Evolutionary conservation across 768 basidiomycete genomes (phyloP), one percentile per base, ranked within the genome.

Genomic region (Coprinopsis cinerea): DNA sequence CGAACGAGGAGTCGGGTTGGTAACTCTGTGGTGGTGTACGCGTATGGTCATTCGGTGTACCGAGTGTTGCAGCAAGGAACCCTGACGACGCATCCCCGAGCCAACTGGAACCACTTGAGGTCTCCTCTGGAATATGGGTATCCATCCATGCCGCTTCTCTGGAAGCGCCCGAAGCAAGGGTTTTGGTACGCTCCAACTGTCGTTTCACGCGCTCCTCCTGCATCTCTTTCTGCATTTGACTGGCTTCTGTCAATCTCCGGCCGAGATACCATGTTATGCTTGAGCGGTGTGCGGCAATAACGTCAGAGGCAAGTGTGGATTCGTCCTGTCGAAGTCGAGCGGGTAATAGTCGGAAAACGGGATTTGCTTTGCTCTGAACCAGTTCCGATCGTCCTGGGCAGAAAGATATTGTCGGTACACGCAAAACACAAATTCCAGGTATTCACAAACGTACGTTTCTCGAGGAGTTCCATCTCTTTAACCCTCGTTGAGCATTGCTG

Each of bases 121-220:
- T 59, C 14, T 49, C 27, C 25, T 55, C 57, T 37, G 61, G 55
- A 30, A 55, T 27, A 42, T 45, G 9, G 20, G 9, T 15, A 32
- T 45, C 44, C 26, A 32, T 4, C 44, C 44, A 45, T 18, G 44
- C 44, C 27, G 72, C 77, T 57, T 87, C 88, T 47, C 79, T 76
- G 32, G 80, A 75, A 20, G 85, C 88, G n/a, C 75, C 77, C 4
- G 88, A 88, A 3, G 92, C 94, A 10, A 98, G 76, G 1, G 88
- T 89, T 51, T 78, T 78, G 11, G 85, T 81, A 52, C 91, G 76
- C 63, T 98, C 96, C 51, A 87, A 67, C 60, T 95, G 88, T 3
- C 95, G 81, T 63, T 83, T 85, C 48, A 93, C 78, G 43, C 96
- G 84, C 64, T 95, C 92, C 65, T 97, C 95, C 67, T 99, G 96